Percentiles rank a stretch among this genome's conserved stretches.
phyloP scores from a whole-genome alignment of 768 basidiomycete genomes.

The Lactarius tabidus region DNA sequence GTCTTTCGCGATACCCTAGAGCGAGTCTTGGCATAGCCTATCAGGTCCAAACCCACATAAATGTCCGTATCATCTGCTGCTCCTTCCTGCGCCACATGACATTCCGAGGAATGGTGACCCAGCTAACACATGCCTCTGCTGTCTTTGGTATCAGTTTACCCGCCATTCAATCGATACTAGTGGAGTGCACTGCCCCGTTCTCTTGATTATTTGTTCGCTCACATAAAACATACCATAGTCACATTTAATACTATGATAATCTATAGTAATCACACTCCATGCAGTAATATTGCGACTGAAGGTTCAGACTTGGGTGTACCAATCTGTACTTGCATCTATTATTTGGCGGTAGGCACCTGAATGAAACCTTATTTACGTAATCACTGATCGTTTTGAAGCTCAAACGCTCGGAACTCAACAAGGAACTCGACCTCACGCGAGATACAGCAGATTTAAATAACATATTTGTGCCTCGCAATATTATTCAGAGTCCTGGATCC shows the following conservation, averaged over 20 bases:
- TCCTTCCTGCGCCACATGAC: background rate
- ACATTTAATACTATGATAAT: background rate
- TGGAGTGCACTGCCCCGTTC: background rate
- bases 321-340: background rate
- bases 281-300: background rate
- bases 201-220: background rate
- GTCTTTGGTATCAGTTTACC: background rate
- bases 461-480: background rate
- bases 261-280: background rate
- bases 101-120: background rate
- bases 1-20: background rate
- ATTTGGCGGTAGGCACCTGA: too few relatives aligned
- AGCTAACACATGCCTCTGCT: background rate
- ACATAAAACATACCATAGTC: background rate
- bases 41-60: background rate
- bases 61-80: background rate
- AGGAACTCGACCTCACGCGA: too few relatives aligned
- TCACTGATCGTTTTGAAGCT: background rate
- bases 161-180: background rate
- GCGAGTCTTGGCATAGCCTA: background rate
- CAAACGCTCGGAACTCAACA: too few relatives aligned
- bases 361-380: background rate
- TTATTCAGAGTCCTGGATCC: background rate
- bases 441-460: too few relatives aligned
- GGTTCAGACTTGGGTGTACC: background rate